Percentiles rank a stretch among this genome's conserved stretches.
Conservation (phyloP, 2,329 filamentous ascomycete genomes). For the Domatiomyces catenatus region DNA sequence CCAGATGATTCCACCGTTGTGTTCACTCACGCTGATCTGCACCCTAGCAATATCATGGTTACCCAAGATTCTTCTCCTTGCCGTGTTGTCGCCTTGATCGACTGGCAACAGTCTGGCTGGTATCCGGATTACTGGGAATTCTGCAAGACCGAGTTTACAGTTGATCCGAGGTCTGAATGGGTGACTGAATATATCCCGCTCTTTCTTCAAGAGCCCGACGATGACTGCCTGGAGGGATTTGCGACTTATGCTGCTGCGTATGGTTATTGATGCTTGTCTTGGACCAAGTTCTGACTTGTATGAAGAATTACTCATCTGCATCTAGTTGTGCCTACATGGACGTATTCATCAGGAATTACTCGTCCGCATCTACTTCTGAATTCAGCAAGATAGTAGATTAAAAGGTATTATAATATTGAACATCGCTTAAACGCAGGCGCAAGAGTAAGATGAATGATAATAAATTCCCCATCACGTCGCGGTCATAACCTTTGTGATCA, state of each 20-base stretch:
- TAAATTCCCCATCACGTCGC: background rate
- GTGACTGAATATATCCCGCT: no score
- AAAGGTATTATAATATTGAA: background rate
- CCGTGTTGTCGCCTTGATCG: slow-evolving; percentile 16
- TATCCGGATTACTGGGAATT: slow-evolving; percentile 19
- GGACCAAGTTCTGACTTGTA: no score
- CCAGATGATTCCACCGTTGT: slow-evolving; percentile 21
- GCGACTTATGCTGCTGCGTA: no score
- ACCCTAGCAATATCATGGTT: slow-evolving; percentile 23
- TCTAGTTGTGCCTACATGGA: no score
- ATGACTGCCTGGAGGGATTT: no score
- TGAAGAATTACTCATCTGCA: no score
- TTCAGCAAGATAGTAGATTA: no score
- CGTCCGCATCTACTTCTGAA: no score
- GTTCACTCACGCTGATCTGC: slow-evolving; percentile 24
- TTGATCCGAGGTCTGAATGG: no score
- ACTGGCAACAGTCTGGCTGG: slow-evolving; percentile 20
- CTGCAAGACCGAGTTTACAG: background rate
- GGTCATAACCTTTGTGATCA: background rate
- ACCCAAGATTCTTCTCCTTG: slow-evolving; percentile 7
- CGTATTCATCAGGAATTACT: no score
- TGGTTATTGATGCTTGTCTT: no score
- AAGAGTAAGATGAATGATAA: background rate
- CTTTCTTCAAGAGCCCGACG: no score
- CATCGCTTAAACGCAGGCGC: background rate